Percentiles rank a stretch among this genome's conserved stretches.
Conservation (phyloP, 1,284 basidiomycete genomes). For the Grifola frondosa region DNA sequence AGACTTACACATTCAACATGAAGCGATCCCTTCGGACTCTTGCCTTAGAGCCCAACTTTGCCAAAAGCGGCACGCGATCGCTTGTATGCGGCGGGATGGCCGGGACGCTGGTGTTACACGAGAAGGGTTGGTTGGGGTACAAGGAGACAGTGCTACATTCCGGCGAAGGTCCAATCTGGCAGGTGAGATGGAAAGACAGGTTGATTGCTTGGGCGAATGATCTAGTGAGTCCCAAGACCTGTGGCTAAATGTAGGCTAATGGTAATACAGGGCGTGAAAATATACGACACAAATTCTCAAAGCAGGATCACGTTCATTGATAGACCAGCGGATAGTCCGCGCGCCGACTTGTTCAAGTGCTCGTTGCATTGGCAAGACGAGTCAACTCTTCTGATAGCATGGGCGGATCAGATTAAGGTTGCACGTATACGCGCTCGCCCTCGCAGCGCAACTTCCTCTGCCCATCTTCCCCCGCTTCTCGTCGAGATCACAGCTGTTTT, state of each 20-base stretch:
- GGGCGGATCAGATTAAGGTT: conserved; percentile 95
- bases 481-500: conserved; percentile 92
- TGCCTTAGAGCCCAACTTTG: conserved; percentile 89
- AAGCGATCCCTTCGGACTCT: conserved; percentile 91
- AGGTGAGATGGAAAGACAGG: conserved; percentile 80
- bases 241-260: not conserved
- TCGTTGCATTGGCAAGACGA: conserved; percentile 92
- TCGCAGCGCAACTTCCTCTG: conserved; percentile 41
- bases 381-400: conserved; percentile 86
- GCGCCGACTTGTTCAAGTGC: conserved; percentile 93
- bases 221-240: conserved; percentile 48
- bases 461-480: conserved; percentile 52
- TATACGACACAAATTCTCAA: conserved; percentile 84
- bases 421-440: conserved; percentile 75
- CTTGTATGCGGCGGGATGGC: conserved; percentile 95
- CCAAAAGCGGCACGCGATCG: conserved; percentile 76
- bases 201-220: conserved; percentile 98
- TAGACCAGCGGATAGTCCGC: conserved; percentile 76
- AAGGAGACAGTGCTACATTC: conserved; percentile 86
- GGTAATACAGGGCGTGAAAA: conserved; percentile 79
- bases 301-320: conserved; percentile 88
- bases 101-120: conserved; percentile 81
- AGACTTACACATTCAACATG: conserved; percentile 89
- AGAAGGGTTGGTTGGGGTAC: conserved; percentile 97
- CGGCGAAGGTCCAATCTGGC: conserved; percentile 96